Percentiles rank a stretch among this genome's conserved stretches.
Conservation (phyloP, 2,329 filamentous ascomycete genomes). For the Gliomastix tumulicola region DNA sequence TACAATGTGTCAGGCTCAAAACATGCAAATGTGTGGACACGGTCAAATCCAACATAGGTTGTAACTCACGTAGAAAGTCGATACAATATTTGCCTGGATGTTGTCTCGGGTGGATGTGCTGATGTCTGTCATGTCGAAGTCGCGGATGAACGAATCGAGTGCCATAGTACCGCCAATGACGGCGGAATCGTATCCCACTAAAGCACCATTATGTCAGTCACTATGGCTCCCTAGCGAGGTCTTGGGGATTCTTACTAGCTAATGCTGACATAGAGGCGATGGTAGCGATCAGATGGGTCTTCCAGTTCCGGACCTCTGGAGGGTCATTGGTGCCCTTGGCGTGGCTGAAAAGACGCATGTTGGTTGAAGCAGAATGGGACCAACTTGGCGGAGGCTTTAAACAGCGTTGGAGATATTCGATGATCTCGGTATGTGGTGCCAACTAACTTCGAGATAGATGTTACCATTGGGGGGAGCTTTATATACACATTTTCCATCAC, state of each 20-base stretch:
- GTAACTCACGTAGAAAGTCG: too few relatives aligned
- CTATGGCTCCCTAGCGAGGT: background rate
- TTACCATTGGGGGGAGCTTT: too few relatives aligned
- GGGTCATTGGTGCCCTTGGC: conserved; percentile 28
- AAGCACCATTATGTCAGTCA: background rate
- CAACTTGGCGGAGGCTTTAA: too few relatives aligned
- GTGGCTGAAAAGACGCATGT: background rate
- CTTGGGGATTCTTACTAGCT: conserved; percentile 17
- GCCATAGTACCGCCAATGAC: conserved; percentile 15
- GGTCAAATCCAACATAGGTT: too few relatives aligned
- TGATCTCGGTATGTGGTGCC: too few relatives aligned
- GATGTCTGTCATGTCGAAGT: conserved; percentile 11
- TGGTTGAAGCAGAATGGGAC: background rate
- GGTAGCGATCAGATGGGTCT: conserved; percentile 21
- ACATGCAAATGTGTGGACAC: too few relatives aligned
- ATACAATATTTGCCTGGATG: conserved; percentile 14
- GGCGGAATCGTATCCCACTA: conserved; percentile 6
- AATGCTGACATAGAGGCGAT: conserved; percentile 24
- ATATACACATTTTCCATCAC: too few relatives aligned
- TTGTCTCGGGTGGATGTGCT: conserved; percentile 7
- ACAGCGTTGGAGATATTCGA: too few relatives aligned
- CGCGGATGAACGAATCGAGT: conserved; percentile 10
- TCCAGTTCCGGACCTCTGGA: conserved; percentile 23
- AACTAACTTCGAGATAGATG: too few relatives aligned
- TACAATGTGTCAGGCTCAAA: too few relatives aligned